Conservation (phyloP, 2,329 filamentous ascomycete genomes). For the Pseudocercospora macadamiae region DNA sequence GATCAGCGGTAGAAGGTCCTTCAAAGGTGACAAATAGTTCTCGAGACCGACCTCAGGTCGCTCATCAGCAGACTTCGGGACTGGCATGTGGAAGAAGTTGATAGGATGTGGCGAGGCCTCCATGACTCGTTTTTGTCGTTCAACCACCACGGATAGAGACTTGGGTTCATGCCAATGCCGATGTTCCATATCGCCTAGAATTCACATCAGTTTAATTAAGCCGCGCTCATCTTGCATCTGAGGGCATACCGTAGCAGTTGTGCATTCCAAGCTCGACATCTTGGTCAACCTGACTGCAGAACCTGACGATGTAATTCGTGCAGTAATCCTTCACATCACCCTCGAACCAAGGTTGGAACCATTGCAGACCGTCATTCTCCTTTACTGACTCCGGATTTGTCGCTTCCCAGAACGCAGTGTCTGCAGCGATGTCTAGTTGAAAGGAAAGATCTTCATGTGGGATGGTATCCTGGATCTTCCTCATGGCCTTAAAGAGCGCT, state of each 20-base stretch:
- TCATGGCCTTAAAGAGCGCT: constrained; percentile 36
- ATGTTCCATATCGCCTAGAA: constrained; percentile 44
- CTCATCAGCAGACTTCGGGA: constrained; percentile 42
- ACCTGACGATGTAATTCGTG: constrained; percentile 37
- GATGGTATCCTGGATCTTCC: constrained; percentile 38
- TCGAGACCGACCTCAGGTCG: constrained; percentile 27
- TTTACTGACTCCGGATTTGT: constrained; percentile 18
- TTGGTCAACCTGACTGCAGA: constrained; percentile 38
- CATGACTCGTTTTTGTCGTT: constrained; percentile 42
- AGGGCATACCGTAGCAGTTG: constrained; percentile 50
- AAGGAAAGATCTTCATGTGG: constrained; percentile 41
- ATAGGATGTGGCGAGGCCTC: constrained; percentile 36
- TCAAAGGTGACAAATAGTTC: constrained; percentile 46
- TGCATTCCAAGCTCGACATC: constrained; percentile 50
- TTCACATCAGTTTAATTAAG: background rate
- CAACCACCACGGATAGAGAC: constrained; percentile 39
- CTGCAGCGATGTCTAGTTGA: constrained; percentile 41
- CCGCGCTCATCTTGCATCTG: background rate
- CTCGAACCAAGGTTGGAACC: constrained; percentile 40
- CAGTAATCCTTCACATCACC: constrained; percentile 40
- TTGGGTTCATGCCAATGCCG: constrained; percentile 50
- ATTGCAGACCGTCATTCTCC: constrained; percentile 23
- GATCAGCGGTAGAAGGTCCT: constrained; percentile 34
- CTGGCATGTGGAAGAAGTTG: constrained; percentile 50
- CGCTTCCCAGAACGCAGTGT: constrained; percentile 40